Conservation (phyloP, 371 early-diverging fungal genomes). For the Mortierella sp. region DNA sequence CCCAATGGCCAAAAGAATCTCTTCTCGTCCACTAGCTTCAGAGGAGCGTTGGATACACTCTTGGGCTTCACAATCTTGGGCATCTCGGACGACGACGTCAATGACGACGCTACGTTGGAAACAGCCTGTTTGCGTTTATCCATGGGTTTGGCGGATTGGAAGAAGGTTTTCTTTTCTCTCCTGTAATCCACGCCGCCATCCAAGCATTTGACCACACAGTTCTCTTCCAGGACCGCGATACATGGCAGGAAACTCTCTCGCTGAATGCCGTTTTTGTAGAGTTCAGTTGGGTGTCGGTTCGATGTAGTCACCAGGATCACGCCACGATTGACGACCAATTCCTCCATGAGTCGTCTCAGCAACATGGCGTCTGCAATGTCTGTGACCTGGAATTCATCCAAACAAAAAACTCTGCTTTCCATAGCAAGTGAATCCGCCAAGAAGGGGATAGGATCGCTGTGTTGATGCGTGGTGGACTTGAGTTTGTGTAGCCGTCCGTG, state of each 20-base stretch:
- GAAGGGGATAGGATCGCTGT: constrained; percentile 78
- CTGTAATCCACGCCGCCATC: constrained; percentile 94
- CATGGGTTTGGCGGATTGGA: constrained; percentile 45
- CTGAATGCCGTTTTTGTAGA: constrained; percentile 96
- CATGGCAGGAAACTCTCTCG: constrained; percentile 90
- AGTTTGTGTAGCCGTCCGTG: constrained; percentile 86
- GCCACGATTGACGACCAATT: constrained; percentile 83
- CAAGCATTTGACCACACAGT: constrained; percentile 82
- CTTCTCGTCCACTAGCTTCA: constrained; percentile 36
- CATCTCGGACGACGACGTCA: constrained; percentile 3
- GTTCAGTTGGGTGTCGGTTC: constrained; percentile 90
- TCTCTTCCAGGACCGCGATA: constrained; percentile 85
- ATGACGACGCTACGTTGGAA: background rate
- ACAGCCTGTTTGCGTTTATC: constrained; percentile 15
- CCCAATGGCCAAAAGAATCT: constrained; percentile 58
- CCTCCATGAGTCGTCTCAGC: constrained; percentile 82
- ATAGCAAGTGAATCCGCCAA: constrained; percentile 85
- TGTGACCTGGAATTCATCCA: constrained; percentile 97
- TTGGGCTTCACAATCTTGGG: constrained; percentile 11
- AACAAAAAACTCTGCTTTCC: constrained; percentile 88
- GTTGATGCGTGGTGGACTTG: constrained; percentile 61
- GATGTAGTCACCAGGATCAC: constrained; percentile 92
- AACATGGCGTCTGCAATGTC: constrained; percentile 98
- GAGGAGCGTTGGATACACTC: too few species aligned
- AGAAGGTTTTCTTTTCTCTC: constrained; percentile 51